Percentiles rank a stretch among this genome's conserved stretches.
Evolutionary conservation across 352 stramenopile species (phyloP).

Genomic region (Phytophthora pseudosyringae): DNA sequence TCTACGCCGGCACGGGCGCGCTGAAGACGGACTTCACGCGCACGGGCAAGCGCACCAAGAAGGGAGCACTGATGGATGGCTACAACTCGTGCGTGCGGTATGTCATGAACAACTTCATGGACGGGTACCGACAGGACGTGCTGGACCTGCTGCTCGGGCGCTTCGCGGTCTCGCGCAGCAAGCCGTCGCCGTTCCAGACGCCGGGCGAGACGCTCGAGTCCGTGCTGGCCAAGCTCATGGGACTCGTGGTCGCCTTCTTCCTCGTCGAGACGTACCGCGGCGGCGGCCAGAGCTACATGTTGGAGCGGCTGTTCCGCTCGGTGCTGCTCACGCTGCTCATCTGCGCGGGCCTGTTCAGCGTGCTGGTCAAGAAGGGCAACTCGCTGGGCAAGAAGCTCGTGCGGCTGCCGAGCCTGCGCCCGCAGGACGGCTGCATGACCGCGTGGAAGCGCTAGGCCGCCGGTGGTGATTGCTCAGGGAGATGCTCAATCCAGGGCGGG

Average conservation of each 20-base stretch:
- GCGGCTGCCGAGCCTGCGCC: conserved; percentile 62
- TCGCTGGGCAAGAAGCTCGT: conserved; percentile 72
- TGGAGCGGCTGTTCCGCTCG: conserved; percentile 66
- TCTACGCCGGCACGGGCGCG: conserved; percentile 95
- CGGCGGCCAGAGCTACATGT: conserved; percentile 46
- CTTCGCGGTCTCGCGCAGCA: conserved; percentile 57
- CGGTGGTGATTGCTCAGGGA: conserved; percentile 16
- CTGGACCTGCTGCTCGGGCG: conserved; percentile 91
- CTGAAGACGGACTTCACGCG: conserved; percentile 97
- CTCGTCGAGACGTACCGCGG: conserved; percentile 64
- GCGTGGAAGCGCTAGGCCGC: conserved; percentile 63
- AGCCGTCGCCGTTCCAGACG: conserved; percentile 56
- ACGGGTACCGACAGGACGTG: conserved; percentile 94
- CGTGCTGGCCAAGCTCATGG: conserved; percentile 56
- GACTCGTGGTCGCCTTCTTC: conserved; percentile 60
- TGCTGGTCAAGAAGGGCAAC: conserved; percentile 84
- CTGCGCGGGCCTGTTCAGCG: conserved; percentile 49
- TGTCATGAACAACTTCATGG: conserved; percentile 97
- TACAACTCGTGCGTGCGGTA: conserved; percentile 95
- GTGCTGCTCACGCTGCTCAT: conserved; percentile 60
- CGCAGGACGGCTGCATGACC: conserved; percentile 82
- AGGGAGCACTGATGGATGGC: conserved; percentile 94
- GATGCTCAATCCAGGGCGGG: conserved; percentile 9
- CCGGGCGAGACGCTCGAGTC: conserved; percentile 64
- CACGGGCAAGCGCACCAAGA: conserved; percentile 94